Evolutionary conservation across 257 asterid genomes (phyloP), one percentile per base, ranked within the genome.

Genomic region (Paraleonurus japonicus): DNA sequence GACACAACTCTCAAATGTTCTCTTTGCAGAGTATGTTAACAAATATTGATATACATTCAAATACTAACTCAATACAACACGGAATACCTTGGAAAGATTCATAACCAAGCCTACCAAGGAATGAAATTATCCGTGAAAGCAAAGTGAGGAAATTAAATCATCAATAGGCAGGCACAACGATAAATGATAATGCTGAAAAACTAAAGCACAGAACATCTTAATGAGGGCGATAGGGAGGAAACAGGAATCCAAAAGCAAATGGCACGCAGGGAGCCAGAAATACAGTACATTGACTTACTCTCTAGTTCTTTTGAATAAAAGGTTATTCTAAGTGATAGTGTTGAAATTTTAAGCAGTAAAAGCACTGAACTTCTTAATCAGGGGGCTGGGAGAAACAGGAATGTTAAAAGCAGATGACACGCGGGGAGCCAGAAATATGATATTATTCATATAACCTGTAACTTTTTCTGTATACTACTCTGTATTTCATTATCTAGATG

Each of bases 281-380:
- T 16, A 48, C 22, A n/a, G 27, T 12, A 41, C 16, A 43, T 45
- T 16, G 64, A 41, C 28, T 20, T 37, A 57, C 23, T 16, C 19
- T 20, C 48, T 61, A 16, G 47, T 41, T 22, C 53, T 67, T 32
- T 69, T 33, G 67, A 28, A 66, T 23, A 69, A 76, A 57, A 37
- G 54, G 68, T 73, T 61, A n/a, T 63, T 72, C 32, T 9, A 26
- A 43, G 7, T 19, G 61, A 67, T 39, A 62, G 69, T 55, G 22
- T 24, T 17, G 13, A 35, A 15, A 37, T n/a, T n/a, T n/a, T n/a
- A n/a, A n/a, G n/a, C n/a, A 4, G 27, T 23, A 59, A 75, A 47
- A 35, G n/a, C 48, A 26, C 35, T 23, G 33, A 66, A 39, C 39
- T 35, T 5, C 11, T 24, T 33, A 17, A 47, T 30, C 39, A 71